Evolutionary conservation across 73 alveolate genomes (phyloP).

Genomic region (Tetrahymena thermophila): DNA sequence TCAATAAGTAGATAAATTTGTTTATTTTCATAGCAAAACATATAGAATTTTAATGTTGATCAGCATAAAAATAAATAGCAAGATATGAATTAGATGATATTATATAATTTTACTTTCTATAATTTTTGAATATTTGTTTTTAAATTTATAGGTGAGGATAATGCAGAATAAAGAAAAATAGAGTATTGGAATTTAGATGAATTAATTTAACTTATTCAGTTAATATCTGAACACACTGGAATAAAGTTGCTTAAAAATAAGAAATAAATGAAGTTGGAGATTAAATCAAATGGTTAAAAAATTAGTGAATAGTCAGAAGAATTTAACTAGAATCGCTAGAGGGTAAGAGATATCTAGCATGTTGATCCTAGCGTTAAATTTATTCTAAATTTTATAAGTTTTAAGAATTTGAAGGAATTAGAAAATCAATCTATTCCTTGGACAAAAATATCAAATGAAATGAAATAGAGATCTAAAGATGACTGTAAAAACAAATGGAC

Average conservation of each 20-base stretch:
- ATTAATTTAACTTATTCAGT: neutral
- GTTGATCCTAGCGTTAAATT: conserved; percentile 51
- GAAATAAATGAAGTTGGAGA: neutral
- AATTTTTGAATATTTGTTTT: neutral
- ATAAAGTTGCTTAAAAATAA: neutral
- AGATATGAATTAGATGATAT: neutral
- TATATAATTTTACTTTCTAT: neutral
- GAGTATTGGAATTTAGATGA: neutral
- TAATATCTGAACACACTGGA: neutral
- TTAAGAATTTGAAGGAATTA: conserved; percentile 29
- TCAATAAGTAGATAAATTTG: too few relatives aligned
- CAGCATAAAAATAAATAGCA: too few relatives aligned
- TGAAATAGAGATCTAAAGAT: conserved; percentile 56
- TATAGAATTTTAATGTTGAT: too few relatives aligned
- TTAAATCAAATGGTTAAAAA: conserved; percentile 17
- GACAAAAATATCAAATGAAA: conserved; percentile 44
- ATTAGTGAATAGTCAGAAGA: conserved; percentile 43
- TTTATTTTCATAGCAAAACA: too few relatives aligned
- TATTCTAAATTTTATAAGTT: conserved; percentile 34
- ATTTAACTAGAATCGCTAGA: conserved; percentile 27
- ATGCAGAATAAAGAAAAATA: neutral
- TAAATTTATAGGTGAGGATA: neutral
- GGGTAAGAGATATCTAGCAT: conserved; percentile 46
- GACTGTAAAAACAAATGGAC: conserved; percentile 64
- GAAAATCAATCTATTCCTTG: conserved; percentile 55